Percentiles rank a stretch among this genome's conserved stretches.
Evolutionary conservation across 805 yeast genomes (phyloP).

Genomic region (Starmerella asiatica): DNA sequence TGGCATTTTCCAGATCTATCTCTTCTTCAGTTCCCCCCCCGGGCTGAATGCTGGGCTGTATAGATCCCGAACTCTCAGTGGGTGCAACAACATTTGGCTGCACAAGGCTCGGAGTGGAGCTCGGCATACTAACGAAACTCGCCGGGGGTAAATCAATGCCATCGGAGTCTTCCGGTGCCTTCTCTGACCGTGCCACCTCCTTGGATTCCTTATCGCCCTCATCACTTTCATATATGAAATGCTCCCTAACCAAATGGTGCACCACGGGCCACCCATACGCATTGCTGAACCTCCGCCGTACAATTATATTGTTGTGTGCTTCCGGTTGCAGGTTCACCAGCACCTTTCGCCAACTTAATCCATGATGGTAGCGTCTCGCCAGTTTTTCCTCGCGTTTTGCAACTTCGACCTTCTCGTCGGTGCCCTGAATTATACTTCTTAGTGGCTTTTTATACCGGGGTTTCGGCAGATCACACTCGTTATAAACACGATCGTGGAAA

Average conservation of each 20-base stretch:
- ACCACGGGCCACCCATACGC: conserved; percentile 93
- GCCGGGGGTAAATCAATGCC: too few species aligned
- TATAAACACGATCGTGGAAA: conserved; percentile 69
- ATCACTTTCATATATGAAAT: conserved; percentile 30
- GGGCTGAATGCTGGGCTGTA: background rate
- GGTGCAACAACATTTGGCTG: background rate
- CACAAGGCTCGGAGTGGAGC: background rate
- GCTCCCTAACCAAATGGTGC: conserved; percentile 61
- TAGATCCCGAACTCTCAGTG: too few species aligned
- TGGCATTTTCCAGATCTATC: background rate
- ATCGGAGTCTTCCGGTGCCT: background rate
- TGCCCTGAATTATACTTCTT: conserved; percentile 5
- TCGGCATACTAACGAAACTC: too few species aligned
- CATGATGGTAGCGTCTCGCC: conserved; percentile 78
- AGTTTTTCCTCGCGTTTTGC: conserved; percentile 54
- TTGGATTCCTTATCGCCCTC: background rate
- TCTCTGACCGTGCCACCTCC: background rate
- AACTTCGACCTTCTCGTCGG: conserved; percentile 23
- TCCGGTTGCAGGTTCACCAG: conserved; percentile 76
- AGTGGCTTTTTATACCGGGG: conserved; percentile 26
- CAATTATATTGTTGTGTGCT: conserved; percentile 88
- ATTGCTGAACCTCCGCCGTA: conserved; percentile 75
- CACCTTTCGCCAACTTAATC: conserved; percentile 82
- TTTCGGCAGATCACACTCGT: conserved; percentile 51
- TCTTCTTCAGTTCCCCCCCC: background rate